Percentiles rank a stretch among this genome's conserved stretches.
Conservation (phyloP, 768 basidiomycete genomes). For the Lenzites betulinus region DNA sequence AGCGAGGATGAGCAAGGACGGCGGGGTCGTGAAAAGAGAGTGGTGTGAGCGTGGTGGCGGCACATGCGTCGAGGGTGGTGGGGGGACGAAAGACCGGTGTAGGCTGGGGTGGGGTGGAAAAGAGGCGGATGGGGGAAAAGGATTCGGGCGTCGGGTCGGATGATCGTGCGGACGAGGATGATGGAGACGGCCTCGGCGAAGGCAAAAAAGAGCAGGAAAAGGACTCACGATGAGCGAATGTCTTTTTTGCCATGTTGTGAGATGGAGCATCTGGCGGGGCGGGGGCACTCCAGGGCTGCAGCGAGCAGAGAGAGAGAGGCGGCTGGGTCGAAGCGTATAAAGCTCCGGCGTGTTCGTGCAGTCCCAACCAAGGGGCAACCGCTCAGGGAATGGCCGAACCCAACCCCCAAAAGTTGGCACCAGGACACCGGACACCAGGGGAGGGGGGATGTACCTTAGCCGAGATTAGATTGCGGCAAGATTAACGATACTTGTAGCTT, state of each 20-base stretch:
- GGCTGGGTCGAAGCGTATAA: conserved; percentile 21
- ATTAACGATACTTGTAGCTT: no score
- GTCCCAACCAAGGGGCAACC: not conserved
- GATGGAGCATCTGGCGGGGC: conserved; percentile 24
- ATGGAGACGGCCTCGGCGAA: not conserved
- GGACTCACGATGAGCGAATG: conserved; percentile 20
- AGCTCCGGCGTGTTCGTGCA: conserved; percentile 10
- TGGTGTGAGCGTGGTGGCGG: not conserved
- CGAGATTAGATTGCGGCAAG: no score
- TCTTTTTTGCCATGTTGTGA: conserved; percentile 30
- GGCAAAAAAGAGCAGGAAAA: conserved; percentile 5
- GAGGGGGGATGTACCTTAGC: no score
- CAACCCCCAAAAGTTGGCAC: no score
- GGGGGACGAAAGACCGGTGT: not conserved
- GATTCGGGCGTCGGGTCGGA: conserved; percentile 10
- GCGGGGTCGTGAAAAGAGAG: not conserved
- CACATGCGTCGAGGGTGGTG: not conserved
- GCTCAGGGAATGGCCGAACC: no score
- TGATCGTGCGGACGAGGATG: conserved; percentile 4
- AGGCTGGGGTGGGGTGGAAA: conserved; percentile 11
- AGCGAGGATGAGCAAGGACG: conserved; percentile 8
- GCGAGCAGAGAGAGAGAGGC: conserved; percentile 2
- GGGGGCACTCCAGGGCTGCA: conserved; percentile 25
- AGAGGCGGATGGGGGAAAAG: conserved; percentile 14
- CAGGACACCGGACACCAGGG: no score